These are phyloP conservation scores for Ligustrum vulgare DNA, from an alignment of 257 asterid species.

Conservation along the genomic window DNA sequence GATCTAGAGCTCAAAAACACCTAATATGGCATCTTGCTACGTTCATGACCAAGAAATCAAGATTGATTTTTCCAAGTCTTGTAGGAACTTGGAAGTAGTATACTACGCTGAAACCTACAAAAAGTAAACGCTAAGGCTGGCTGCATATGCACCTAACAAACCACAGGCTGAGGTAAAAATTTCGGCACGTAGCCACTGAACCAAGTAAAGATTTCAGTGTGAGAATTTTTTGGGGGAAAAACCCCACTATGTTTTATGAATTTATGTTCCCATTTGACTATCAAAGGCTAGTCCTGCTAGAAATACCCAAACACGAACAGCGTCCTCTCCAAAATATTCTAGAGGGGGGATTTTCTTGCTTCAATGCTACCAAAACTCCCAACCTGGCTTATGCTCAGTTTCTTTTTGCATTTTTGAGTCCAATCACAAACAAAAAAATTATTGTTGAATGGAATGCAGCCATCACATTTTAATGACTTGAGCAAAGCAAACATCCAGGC, in stretches of 20 bases:
- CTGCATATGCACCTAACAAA: no score
- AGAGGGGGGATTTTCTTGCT: neutral
- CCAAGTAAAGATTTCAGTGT: no score
- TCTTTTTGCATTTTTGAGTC: neutral
- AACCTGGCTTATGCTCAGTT: neutral
- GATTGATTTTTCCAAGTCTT: neutral
- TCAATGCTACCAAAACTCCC: neutral
- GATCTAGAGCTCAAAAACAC: no score
- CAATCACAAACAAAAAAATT: neutral
- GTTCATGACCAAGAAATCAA: neutral
- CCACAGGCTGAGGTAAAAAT: no score
- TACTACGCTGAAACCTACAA: no score
- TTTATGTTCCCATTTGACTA: neutral
- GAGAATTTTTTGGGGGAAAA: no score
- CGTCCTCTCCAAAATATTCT: neutral
- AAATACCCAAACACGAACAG: neutral
- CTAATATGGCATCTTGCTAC: neutral
- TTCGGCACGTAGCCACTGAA: no score
- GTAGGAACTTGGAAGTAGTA: no score
- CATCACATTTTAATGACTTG: neutral
- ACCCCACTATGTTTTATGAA: neutral
- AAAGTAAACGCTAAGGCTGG: no score
- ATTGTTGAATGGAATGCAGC: slow-evolving; percentile 1
- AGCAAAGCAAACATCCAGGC: slow-evolving; percentile 1
- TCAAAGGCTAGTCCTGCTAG: neutral